Conservation (phyloP, 805 yeast species). For the Myxozyma neotropica region DNA sequence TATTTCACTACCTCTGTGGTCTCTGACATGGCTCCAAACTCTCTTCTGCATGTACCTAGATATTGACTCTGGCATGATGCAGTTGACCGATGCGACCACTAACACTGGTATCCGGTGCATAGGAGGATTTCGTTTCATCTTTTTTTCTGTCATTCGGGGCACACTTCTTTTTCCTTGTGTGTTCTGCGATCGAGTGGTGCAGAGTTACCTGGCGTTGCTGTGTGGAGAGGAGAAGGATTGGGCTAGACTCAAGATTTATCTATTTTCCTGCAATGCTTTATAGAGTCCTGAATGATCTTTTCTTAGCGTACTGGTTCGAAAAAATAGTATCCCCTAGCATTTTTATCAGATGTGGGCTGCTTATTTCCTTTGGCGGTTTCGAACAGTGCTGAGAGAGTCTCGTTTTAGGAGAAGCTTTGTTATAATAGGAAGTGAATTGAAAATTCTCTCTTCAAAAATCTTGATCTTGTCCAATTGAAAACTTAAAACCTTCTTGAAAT, state of each 20-base stretch:
- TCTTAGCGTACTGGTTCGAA: background rate
- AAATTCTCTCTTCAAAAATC: background rate
- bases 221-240: slow-evolving; percentile 14
- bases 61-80: background rate
- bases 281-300: background rate
- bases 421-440: background rate
- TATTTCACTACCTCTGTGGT: background rate
- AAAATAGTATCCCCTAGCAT: background rate
- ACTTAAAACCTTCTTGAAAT: slow-evolving; percentile 6
- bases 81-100: background rate
- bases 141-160: background rate
- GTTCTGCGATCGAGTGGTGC: slow-evolving; percentile 8
- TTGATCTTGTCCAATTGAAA: slow-evolving; percentile 10
- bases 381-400: background rate
- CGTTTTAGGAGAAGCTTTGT: slow-evolving; percentile 5
- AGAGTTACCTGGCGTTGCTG: slow-evolving; percentile 1
- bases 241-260: slow-evolving; percentile 6
- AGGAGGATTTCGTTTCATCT: background rate
- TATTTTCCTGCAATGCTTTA: slow-evolving; percentile 5
- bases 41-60: background rate
- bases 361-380: background rate
- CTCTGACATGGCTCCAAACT: background rate
- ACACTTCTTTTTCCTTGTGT: background rate
- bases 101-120: background rate
- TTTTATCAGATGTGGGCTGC: background rate